Percentiles rank a stretch among this genome's conserved stretches.
These are phyloP conservation scores for Turnera subulata DNA, from an alignment of 345 rosid species.

Conservation along the genomic window DNA sequence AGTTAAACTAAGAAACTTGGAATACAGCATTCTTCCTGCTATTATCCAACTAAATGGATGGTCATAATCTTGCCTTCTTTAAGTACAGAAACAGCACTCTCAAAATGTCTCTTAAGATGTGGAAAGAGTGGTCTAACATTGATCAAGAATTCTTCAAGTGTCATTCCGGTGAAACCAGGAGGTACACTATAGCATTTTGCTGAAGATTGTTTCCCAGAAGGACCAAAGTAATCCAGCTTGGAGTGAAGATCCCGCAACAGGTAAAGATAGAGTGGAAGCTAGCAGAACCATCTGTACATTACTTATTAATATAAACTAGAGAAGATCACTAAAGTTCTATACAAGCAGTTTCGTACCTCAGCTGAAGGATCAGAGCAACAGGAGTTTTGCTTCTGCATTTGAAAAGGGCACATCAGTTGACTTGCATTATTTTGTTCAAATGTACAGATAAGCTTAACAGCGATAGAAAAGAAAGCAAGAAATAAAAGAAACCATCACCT, in stretches of 20 bases:
- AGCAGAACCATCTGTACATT: conserved; percentile 22
- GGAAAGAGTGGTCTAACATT: conserved; percentile 49
- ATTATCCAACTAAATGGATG: conserved; percentile 10
- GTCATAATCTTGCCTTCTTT: conserved; percentile 46
- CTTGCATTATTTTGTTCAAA: conserved; percentile 1
- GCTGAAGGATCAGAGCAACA: conserved; percentile 62
- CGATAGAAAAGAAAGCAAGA: too few species aligned
- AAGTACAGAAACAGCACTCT: conserved; percentile 45
- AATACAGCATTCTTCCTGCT: conserved; percentile 10
- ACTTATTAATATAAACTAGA: too few species aligned
- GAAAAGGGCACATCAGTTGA: conserved; percentile 12
- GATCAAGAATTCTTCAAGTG: conserved; percentile 40
- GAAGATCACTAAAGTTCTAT: not conserved
- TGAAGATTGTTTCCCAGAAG: conserved; percentile 33
- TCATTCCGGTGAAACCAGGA: conserved; percentile 36
- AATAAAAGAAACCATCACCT: too few species aligned
- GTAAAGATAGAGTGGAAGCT: conserved; percentile 66
- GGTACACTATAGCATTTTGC: conserved; percentile 37
- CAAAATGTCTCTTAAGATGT: conserved; percentile 48
- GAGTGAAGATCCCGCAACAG: conserved; percentile 61
- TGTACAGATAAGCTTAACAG: too few species aligned
- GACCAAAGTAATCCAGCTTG: conserved; percentile 60
- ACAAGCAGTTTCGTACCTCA: conserved; percentile 44
- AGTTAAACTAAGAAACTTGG: conserved; percentile 17
- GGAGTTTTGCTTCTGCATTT: conserved; percentile 46